Evolutionary conservation across 768 basidiomycete genomes (phyloP), one percentile per base, ranked within the genome.

Genomic region (Pulveroboletus sp.): DNA sequence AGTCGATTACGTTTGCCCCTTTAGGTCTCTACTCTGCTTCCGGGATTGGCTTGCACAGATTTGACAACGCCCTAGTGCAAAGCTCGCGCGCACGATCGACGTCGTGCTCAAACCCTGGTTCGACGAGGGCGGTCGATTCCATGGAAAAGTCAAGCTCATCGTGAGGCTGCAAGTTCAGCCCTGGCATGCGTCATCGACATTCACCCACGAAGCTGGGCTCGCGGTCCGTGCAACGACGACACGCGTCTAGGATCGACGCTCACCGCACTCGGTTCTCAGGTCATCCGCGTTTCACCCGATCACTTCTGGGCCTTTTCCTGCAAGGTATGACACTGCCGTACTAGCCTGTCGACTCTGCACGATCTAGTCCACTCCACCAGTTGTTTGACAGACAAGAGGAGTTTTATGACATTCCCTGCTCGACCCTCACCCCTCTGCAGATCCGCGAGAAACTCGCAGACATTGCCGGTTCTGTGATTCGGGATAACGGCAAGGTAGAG

Each of bases 1-100:
- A 90, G 88, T 91, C 71, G 91, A 92, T 68, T 91, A 88, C 66
- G 87, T 90, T 58, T 93, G 90, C 58, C 89, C 89, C 1, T 92
- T 73, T 76, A 89, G 85, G 85, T 83, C 35, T 24, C 15, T 8
- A 10, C 31, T 18, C 1, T 32, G 10, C 9, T 28, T 49, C 15
- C 40, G 5, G 0, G 21, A 7, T 18, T 8, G 3, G 4, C 4
- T 3, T 15, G 9, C 33, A 32, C 3, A 32, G 1, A 2, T 36
- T 43, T 55, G 35, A 65, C 17, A 6, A 15, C 6, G 14, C 12
- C 27, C 41, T 53, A 85, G 85, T 55, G 80, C 79, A 12, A 88
- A 86, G 67, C 59, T 86, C 40, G 72, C 82, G 9, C 67, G 74
- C 27, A 73, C 77, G 18, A 77, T 91, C 46, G 79, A 89, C 49